Evolutionary conservation across 495 filamentous ascomycete genomes (phyloP).

Genomic region (Sphaerosporella brunnea): DNA sequence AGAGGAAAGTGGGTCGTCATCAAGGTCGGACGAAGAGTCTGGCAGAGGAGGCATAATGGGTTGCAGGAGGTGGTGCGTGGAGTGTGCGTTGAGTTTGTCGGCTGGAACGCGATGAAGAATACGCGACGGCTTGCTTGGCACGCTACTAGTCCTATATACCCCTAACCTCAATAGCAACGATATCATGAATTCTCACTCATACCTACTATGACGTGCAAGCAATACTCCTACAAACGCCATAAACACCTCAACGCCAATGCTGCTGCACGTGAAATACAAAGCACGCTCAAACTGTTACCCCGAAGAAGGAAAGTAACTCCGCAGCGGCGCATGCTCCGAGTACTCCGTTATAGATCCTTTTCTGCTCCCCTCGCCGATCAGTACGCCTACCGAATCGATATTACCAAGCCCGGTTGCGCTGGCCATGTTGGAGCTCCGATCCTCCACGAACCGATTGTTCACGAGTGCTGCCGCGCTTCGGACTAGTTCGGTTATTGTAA

Average conservation of each 20-base stretch:
- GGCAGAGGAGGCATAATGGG: not conserved
- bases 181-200: not conserved
- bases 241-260: too few species aligned
- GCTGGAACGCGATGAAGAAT: not conserved
- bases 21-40: not conserved
- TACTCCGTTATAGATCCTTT: not conserved
- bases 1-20: constrained; percentile 1
- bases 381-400: not conserved
- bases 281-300: too few species aligned
- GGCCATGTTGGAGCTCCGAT: not conserved
- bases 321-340: not conserved
- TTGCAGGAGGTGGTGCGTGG: not conserved
- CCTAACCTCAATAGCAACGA: not conserved
- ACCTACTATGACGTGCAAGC: too few species aligned
- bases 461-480: not conserved
- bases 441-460: not conserved
- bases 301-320: too few species aligned
- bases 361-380: not conserved
- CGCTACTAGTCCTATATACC: too few species aligned
- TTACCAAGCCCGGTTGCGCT: not conserved
- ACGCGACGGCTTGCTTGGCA: not conserved
- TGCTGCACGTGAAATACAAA: too few species aligned
- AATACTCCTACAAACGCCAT: too few species aligned
- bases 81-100: not conserved
- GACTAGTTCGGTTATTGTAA: not conserved